Evolutionary conservation across 2,329 filamentous ascomycete species (phyloP).

Genomic region (Claviceps sp.): DNA sequence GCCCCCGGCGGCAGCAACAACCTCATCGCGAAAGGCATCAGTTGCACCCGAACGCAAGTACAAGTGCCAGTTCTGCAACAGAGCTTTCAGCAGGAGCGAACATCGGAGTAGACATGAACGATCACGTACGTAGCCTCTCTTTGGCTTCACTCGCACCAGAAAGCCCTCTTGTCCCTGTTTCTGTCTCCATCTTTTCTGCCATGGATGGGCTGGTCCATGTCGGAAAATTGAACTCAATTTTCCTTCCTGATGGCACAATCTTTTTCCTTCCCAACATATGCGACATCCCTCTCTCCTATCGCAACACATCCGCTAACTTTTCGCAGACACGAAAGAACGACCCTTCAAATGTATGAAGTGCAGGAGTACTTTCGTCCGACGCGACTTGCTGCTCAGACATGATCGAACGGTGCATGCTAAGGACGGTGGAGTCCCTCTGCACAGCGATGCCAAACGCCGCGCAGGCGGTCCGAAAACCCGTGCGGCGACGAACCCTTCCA

Average conservation of each 20-base stretch:
- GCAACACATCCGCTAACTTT: slow-evolving; percentile 1
- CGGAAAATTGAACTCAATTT: not conserved
- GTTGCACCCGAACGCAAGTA: slow-evolving; percentile 91
- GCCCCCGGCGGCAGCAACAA: slow-evolving; percentile 52
- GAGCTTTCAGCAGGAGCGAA: slow-evolving; percentile 94
- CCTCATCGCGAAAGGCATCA: slow-evolving; percentile 61
- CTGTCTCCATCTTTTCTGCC: not conserved
- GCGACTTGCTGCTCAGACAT: slow-evolving; percentile 89
- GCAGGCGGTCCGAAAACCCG: slow-evolving; percentile 55
- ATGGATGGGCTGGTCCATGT: not conserved
- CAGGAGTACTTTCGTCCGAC: slow-evolving; percentile 93
- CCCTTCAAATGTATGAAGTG: slow-evolving; percentile 99
- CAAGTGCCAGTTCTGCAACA: slow-evolving; percentile 97
- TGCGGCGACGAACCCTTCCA: slow-evolving; percentile 51
- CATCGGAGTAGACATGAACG: slow-evolving; percentile 94
- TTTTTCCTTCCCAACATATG: slow-evolving; percentile 4
- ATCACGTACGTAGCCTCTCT: slow-evolving; percentile 63
- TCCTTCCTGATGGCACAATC: not conserved
- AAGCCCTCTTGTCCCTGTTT: not conserved
- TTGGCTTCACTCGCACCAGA: not conserved
- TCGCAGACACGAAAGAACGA: slow-evolving; percentile 86
- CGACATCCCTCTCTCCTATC: slow-evolving; percentile 3
- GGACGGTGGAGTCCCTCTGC: slow-evolving; percentile 85
- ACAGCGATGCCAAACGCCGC: slow-evolving; percentile 86
- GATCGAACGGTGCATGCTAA: slow-evolving; percentile 98